phyloP scores from a whole-genome alignment of 1,139 yeast species.

The Saccharomycopsis phalli region DNA sequence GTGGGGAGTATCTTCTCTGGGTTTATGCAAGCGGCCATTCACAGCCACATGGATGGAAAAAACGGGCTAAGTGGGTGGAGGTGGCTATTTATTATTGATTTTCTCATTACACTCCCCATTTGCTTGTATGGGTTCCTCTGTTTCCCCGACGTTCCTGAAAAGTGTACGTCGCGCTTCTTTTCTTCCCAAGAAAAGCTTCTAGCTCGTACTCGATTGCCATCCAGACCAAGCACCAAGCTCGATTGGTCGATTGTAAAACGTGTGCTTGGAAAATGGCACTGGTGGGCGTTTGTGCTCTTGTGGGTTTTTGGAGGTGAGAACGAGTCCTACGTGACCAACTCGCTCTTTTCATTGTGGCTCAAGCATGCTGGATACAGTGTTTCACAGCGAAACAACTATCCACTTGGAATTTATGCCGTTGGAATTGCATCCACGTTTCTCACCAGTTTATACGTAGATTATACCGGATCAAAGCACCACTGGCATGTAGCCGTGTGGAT shows the following conservation, averaged over 20 bases:
- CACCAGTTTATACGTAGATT: slow-evolving; percentile 41
- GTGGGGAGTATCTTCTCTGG: slow-evolving; percentile 48
- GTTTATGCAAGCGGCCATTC: slow-evolving; percentile 56
- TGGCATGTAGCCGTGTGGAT: slow-evolving; percentile 42
- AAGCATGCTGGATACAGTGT: slow-evolving; percentile 36
- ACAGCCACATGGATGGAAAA: slow-evolving; percentile 36
- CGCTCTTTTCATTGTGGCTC: slow-evolving; percentile 46
- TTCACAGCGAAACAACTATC: slow-evolving; percentile 42
- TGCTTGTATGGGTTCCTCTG: slow-evolving; percentile 44
- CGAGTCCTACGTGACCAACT: slow-evolving; percentile 44
- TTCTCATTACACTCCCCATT: slow-evolving; percentile 45
- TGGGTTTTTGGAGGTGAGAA: slow-evolving; percentile 58
- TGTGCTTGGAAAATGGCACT: slow-evolving; percentile 48
- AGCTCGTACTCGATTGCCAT: slow-evolving; percentile 34
- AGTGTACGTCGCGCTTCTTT: slow-evolving; percentile 34
- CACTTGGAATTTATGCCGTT: slow-evolving; percentile 49
- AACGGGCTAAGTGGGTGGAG: slow-evolving; percentile 54
- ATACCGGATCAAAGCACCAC: slow-evolving; percentile 41
- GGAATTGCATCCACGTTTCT: slow-evolving; percentile 41
- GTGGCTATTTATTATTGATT: slow-evolving; percentile 61
- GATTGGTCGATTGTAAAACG: slow-evolving; percentile 38
- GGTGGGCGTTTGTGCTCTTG: slow-evolving; percentile 45
- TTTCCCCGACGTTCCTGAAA: slow-evolving; percentile 53
- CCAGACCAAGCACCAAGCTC: slow-evolving; percentile 32
- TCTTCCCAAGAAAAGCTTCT: slow-evolving; percentile 31